phyloP scores from a whole-genome alignment of 345 rosid genomes.

The Lumnitzera littorea region DNA sequence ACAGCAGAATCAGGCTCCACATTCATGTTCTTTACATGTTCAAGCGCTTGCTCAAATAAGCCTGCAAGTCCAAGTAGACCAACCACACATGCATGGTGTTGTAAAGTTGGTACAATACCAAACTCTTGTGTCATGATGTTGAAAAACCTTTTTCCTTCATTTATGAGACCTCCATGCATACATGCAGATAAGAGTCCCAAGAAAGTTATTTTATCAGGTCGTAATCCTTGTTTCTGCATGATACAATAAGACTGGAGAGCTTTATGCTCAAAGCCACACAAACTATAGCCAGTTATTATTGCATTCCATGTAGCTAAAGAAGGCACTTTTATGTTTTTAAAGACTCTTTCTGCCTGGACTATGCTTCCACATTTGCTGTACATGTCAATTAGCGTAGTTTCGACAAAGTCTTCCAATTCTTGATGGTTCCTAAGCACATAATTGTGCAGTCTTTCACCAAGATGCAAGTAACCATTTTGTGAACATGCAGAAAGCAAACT shows the following conservation, averaged over 20 bases:
- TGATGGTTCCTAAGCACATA: slow-evolving; percentile 44
- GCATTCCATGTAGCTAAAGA: slow-evolving; percentile 75
- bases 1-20: slow-evolving; percentile 63
- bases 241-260: slow-evolving; percentile 41
- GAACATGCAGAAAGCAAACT: slow-evolving; percentile 68
- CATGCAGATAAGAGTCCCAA: slow-evolving; percentile 71
- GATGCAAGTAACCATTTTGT: slow-evolving; percentile 48
- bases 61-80: slow-evolving; percentile 59
- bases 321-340: slow-evolving; percentile 35
- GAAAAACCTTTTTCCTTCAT: slow-evolving; percentile 58
- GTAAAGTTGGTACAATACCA: slow-evolving; percentile 46
- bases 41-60: slow-evolving; percentile 53
- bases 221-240: slow-evolving; percentile 36
- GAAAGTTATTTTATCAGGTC: slow-evolving; percentile 77
- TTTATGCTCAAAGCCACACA: slow-evolving; percentile 46
- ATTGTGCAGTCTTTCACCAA: slow-evolving; percentile 57
- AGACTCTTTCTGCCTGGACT: slow-evolving; percentile 48
- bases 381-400: slow-evolving; percentile 77
- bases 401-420: slow-evolving; percentile 54
- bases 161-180: slow-evolving; percentile 53
- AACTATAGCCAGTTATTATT: slow-evolving; percentile 67
- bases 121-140: slow-evolving; percentile 48
- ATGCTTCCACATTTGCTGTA: slow-evolving; percentile 70
- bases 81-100: slow-evolving; percentile 69
- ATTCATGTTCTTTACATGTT: slow-evolving; percentile 36